phyloP scores from a whole-genome alignment of 306 rosid genomes.

The Purshia tridentata region DNA sequence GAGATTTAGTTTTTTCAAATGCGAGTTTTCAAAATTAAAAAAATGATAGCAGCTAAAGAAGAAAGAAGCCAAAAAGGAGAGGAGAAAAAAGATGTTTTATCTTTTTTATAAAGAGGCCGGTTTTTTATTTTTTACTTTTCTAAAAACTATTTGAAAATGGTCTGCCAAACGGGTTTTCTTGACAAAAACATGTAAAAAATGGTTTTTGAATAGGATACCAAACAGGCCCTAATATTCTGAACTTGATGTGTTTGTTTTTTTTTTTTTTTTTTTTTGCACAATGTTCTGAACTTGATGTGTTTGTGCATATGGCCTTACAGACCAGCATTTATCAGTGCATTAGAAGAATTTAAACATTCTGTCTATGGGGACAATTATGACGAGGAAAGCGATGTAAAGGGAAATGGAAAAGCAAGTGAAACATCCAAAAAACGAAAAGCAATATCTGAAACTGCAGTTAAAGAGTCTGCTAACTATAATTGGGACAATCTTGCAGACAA shows the following conservation, averaged over 20 bases:
- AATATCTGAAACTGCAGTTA: constrained; percentile 50
- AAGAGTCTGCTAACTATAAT: constrained; percentile 60
- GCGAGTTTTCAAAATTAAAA: no score
- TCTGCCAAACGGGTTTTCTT: no score
- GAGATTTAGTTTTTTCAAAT: no score
- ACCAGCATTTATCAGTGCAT: constrained; percentile 62
- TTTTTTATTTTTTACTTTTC: not conserved
- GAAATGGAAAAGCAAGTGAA: constrained; percentile 48
- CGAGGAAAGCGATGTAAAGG: constrained; percentile 42
- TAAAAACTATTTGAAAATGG: no score
- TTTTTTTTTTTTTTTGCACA: not conserved
- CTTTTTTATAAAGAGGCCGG: no score
- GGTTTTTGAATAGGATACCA: no score
- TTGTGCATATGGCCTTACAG: constrained; percentile 43
- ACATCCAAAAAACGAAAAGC: constrained; percentile 73
- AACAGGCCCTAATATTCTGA: no score
- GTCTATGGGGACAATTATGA: constrained; percentile 79
- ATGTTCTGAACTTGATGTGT: constrained; percentile 14
- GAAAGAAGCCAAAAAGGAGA: no score
- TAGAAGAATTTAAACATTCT: constrained; percentile 79
- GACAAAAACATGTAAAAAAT: no score
- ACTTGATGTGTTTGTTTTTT: no score
- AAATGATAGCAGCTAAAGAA: no score
- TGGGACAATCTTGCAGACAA: constrained; percentile 83
- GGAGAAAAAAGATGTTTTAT: no score